These are phyloP conservation scores for Fraxinus greggii DNA, from an alignment of 305 asterid species.

Conservation along the genomic window DNA sequence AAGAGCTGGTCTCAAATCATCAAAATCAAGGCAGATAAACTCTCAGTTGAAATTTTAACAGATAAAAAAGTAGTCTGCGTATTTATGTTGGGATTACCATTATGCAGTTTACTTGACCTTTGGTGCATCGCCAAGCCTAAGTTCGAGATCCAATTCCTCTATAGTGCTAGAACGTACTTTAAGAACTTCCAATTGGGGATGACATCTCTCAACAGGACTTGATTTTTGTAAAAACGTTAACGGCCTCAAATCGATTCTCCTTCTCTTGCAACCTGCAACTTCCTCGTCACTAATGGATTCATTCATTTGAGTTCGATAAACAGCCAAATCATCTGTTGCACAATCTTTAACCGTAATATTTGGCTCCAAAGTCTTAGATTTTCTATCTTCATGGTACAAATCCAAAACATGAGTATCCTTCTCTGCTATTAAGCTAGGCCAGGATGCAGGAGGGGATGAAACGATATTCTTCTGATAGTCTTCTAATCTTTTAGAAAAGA, in stretches of 20 bases:
- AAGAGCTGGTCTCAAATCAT: slow-evolving; percentile 7
- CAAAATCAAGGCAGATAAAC: not conserved
- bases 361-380: slow-evolving; percentile 20
- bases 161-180: slow-evolving; percentile 29
- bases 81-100: not conserved
- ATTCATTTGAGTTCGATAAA: slow-evolving; percentile 16
- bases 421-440: slow-evolving; percentile 52
- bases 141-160: slow-evolving; percentile 83
- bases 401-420: slow-evolving; percentile 29
- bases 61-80: slow-evolving; percentile 14
- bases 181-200: slow-evolving; percentile 33
- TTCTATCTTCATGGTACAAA: slow-evolving; percentile 30
- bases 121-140: slow-evolving; percentile 83
- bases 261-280: slow-evolving; percentile 52
- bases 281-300: slow-evolving; percentile 31
- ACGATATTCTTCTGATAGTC: slow-evolving; percentile 1
- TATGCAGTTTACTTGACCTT: slow-evolving; percentile 55
- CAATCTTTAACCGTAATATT: slow-evolving; percentile 32
- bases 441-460: slow-evolving; percentile 31
- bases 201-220: slow-evolving; percentile 36
- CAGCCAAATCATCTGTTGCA: slow-evolving; percentile 37
- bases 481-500: slow-evolving; percentile 34
- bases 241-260: slow-evolving; percentile 42
- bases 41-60: slow-evolving; percentile 18
- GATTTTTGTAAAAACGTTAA: slow-evolving; percentile 33